Evolutionary conservation across 768 basidiomycete species (phyloP).

Genomic region (Rhodotorula toruloides): DNA sequence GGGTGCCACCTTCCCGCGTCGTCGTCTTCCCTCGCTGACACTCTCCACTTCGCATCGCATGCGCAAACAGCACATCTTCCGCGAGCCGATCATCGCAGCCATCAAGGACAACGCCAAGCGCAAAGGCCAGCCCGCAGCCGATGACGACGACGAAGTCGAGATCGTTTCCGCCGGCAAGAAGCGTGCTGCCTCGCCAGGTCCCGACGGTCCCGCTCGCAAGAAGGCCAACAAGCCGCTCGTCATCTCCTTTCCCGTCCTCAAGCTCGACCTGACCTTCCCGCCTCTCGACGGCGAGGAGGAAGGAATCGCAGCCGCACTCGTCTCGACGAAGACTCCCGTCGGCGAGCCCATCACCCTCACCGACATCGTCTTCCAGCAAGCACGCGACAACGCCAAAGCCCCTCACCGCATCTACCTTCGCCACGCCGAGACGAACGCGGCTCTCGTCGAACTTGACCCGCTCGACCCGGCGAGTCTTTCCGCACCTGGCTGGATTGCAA

Average conservation of each 20-base stretch:
- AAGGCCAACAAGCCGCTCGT: not conserved
- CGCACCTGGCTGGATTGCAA: not conserved
- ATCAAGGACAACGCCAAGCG: not conserved
- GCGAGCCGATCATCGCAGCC: not conserved
- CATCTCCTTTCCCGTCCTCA: not conserved
- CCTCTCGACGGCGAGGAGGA: not conserved
- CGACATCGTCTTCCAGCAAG: not conserved
- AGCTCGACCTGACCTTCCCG: not conserved
- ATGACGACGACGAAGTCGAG: not conserved
- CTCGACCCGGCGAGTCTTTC: constrained; percentile 6
- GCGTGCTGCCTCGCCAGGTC: not conserved
- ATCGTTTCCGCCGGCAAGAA: not conserved
- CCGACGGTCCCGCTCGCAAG: not conserved
- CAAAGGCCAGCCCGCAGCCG: not conserved
- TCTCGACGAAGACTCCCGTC: not conserved
- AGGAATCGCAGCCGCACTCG: not conserved
- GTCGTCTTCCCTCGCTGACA: not conserved
- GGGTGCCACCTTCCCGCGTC: too few relatives aligned
- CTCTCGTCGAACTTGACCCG: constrained; percentile 21
- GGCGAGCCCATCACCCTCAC: not conserved
- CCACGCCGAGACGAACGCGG: not conserved
- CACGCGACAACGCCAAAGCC: not conserved
- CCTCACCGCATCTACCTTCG: constrained; percentile 13
- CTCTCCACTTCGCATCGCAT: not conserved
- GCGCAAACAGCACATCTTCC: not conserved